Evolutionary conservation across 2,329 filamentous ascomycete genomes (phyloP).

Genomic region (Aspergillus luchuensis): DNA sequence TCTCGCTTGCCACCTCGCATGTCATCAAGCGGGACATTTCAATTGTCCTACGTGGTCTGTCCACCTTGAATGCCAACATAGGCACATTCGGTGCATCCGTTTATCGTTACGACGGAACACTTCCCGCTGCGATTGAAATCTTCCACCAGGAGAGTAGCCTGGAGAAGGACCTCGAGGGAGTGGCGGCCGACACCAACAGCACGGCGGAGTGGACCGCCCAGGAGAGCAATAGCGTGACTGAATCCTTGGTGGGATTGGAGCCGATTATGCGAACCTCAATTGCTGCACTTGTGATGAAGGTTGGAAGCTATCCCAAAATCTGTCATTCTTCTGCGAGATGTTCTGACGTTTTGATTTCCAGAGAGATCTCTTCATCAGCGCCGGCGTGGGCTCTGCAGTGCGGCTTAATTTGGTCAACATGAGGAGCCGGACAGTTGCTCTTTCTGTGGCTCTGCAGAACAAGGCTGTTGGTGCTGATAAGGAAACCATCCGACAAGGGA

Average conservation of each 20-base stretch:
- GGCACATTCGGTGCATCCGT: conserved; percentile 1
- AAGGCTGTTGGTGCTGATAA: conserved; percentile 1
- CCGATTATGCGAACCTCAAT: conserved; percentile 6
- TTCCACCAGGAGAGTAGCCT: conserved; percentile 1
- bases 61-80: conserved; percentile 1
- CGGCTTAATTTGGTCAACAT: neutral
- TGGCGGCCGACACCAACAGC: neutral
- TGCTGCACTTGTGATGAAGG: conserved; percentile 4
- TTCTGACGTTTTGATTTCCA: neutral
- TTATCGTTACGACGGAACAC: conserved; percentile 2
- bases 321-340: too few relatives aligned
- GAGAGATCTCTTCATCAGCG: neutral
- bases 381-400: conserved; percentile 4
- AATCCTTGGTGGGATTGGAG: conserved; percentile 3
- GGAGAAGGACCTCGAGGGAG: neutral
- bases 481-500: conserved; percentile 7
- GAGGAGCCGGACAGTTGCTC: neutral
- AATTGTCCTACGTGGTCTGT: neutral
- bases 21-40: conserved; percentile 2
- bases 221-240: conserved; percentile 8
- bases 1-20: conserved; percentile 4
- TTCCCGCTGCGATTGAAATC: conserved; percentile 6
- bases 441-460: conserved; percentile 1
- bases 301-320: neutral
- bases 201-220: neutral